A percentile compares a stretch with the other conserved stretches of the same genome.
These are phyloP conservation scores for Henckelia pumila DNA, from an alignment of 257 asterid species.

Conservation along the genomic window DNA sequence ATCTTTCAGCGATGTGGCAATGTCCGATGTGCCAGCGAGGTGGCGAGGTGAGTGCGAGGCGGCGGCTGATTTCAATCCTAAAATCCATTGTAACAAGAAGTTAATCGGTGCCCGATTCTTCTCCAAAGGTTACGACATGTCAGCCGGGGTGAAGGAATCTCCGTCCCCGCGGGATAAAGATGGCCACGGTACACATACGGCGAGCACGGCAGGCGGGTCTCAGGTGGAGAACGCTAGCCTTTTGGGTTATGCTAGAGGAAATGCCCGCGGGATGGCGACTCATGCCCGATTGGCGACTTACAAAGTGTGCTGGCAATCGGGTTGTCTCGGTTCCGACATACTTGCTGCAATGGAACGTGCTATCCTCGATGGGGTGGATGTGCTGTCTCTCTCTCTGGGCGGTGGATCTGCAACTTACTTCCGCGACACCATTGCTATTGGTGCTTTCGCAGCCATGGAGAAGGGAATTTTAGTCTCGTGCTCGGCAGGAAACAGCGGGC, in stretches of 20 bases:
- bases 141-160: constrained; percentile 21
- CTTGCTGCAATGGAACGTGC: constrained; percentile 69
- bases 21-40: constrained; percentile 38
- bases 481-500: constrained; percentile 66
- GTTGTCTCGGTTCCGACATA: constrained; percentile 58
- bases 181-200: constrained; percentile 74
- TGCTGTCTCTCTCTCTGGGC: constrained; percentile 64
- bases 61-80: constrained; percentile 41
- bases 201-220: constrained; percentile 67
- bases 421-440: constrained; percentile 51
- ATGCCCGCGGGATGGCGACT: constrained; percentile 71
- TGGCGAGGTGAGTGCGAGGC: constrained; percentile 48
- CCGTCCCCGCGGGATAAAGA: constrained; percentile 62
- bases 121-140: constrained; percentile 37
- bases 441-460: constrained; percentile 67
- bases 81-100: constrained; percentile 42
- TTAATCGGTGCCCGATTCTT: constrained; percentile 46
- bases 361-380: constrained; percentile 60
- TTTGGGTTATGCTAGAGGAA: constrained; percentile 58
- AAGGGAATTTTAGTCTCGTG: constrained; percentile 62
- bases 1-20: constrained; percentile 30
- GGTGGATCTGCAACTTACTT: constrained; percentile 40
- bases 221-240: constrained; percentile 47
- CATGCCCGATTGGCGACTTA: constrained; percentile 64
- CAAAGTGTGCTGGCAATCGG: constrained; percentile 58